phyloP scores from a whole-genome alignment of 495 filamentous ascomycete species.

The Lepidopterella palustris region DNA sequence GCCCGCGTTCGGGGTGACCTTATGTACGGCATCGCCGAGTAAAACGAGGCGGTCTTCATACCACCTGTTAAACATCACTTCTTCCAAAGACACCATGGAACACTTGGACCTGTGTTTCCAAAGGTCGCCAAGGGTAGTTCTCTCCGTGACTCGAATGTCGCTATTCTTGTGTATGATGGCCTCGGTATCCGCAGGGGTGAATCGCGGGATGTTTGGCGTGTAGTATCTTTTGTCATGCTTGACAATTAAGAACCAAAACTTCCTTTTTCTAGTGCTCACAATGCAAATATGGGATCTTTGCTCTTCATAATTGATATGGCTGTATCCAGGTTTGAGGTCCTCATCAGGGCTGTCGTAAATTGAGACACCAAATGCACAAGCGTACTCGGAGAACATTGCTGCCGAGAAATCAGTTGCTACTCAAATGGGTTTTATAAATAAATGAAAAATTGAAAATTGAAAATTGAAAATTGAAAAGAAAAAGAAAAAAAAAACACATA shows the following conservation, averaged over 20 bases:
- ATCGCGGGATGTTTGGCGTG: constrained; percentile 38
- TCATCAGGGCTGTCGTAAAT: constrained; percentile 7
- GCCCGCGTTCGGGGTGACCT: constrained; percentile 39
- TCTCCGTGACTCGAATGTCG: constrained; percentile 1
- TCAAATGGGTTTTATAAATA: too few relatives aligned
- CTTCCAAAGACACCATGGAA: constrained; percentile 34
- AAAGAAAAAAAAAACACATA: too few relatives aligned
- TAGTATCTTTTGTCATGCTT: constrained; percentile 38
- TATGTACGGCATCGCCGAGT: constrained; percentile 43
- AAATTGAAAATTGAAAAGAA: too few relatives aligned
- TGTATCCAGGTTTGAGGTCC: constrained; percentile 4
- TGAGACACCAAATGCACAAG: constrained; percentile 27
- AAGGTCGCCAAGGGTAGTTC: neutral
- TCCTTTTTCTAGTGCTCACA: constrained; percentile 5
- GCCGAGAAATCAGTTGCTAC: too few relatives aligned
- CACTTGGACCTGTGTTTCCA: constrained; percentile 13
- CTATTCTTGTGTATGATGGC: constrained; percentile 23
- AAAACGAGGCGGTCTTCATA: constrained; percentile 38
- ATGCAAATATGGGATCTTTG: constrained; percentile 6
- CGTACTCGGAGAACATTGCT: constrained; percentile 26
- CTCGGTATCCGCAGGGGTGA: constrained; percentile 29
- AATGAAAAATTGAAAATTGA: too few relatives aligned
- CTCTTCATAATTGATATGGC: constrained; percentile 8
- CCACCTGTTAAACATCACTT: constrained; percentile 39
- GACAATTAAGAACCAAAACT: constrained; percentile 36